Base-by-base conservation (phyloP, 1,284 basidiomycete species). In the Cryptococcus sp. region DNA sequence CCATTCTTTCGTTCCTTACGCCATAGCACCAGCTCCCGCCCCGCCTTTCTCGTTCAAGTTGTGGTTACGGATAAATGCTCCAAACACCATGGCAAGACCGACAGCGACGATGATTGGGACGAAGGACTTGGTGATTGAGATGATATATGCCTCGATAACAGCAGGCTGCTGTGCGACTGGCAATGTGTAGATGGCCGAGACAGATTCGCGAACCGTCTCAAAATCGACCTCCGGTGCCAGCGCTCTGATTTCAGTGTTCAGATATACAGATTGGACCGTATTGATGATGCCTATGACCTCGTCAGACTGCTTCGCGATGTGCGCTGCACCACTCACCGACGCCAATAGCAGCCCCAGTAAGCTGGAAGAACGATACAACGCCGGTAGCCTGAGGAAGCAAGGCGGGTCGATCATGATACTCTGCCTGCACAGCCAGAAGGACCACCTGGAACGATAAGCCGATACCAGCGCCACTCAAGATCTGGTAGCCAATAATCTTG, bases 401-500 rank as follows among this genome's bases (percentile, higher is more conserved):
- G 19, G 62, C 57, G 8, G 66, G 59, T 17, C 61, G 54, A 52
- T 76, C 63, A 4, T 72, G 66, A 55, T 77, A 80, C 54, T 81
- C 80, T 3, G 79, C 80, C 61, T 81, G 80, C 3, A 80, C 74
- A 15, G 80, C 74, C 22, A 81, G 72, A 44, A 81, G 64, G 5
- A 73, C 67, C 59, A 79, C 78, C 50, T 66, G 73, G 68, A 74
- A 78, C 17, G 50, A 56, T 62, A 73, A 59, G 11, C 77, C 75
- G 47, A 76, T 67, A 38, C 76, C 73, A 43, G 77, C 69, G 15
- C 73, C 77, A n/a, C 79, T 65, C 25, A 82, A 67, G 67, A 82
- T 79, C 66, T 82, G 81, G 72, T 68, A 82, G 0, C 81, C 82
- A 50, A 79, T 76, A 19, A 82, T 55, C 34, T 70, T 72, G 41